phyloP scores from a whole-genome alignment of 2,329 filamentous ascomycete species.

The Chaetomiaceae sp. region DNA sequence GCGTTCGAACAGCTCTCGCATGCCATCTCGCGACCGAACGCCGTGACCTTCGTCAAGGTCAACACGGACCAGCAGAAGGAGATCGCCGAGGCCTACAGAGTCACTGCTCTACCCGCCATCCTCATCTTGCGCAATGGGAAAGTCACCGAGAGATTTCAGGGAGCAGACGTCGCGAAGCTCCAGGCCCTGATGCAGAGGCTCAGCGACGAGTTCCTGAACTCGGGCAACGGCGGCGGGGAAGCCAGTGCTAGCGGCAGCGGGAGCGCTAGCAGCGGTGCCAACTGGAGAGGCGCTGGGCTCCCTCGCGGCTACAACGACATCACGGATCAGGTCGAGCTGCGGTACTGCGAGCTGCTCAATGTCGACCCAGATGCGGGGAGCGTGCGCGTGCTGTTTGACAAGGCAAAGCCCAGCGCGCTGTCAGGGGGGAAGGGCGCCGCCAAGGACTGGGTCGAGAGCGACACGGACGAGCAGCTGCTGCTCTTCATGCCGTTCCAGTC shows the following conservation, averaged over 20 bases:
- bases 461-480: constrained; percentile 95
- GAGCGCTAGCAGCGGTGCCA: constrained; percentile 37
- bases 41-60: constrained; percentile 82
- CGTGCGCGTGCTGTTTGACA: constrained; percentile 70
- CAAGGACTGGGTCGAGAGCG: constrained; percentile 90
- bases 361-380: constrained; percentile 71
- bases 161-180: constrained; percentile 68
- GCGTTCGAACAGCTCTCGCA: constrained; percentile 73
- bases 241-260: constrained; percentile 42
- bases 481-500: constrained; percentile 87
- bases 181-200: constrained; percentile 68
- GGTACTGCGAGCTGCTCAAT: constrained; percentile 83
- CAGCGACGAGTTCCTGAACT: constrained; percentile 57
- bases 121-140: constrained; percentile 75
- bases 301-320: constrained; percentile 82
- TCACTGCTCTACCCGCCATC: constrained; percentile 85
- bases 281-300: constrained; percentile 70
- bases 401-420: constrained; percentile 60
- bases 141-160: constrained; percentile 64
- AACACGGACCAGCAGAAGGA: constrained; percentile 74
- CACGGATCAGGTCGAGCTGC: constrained; percentile 73
- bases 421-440: constrained; percentile 51
- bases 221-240: constrained; percentile 46
- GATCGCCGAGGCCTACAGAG: constrained; percentile 66
- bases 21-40: constrained; percentile 64